phyloP scores from a whole-genome alignment of 202 grass and related monocot species.

The Setaria viridis region DNA sequence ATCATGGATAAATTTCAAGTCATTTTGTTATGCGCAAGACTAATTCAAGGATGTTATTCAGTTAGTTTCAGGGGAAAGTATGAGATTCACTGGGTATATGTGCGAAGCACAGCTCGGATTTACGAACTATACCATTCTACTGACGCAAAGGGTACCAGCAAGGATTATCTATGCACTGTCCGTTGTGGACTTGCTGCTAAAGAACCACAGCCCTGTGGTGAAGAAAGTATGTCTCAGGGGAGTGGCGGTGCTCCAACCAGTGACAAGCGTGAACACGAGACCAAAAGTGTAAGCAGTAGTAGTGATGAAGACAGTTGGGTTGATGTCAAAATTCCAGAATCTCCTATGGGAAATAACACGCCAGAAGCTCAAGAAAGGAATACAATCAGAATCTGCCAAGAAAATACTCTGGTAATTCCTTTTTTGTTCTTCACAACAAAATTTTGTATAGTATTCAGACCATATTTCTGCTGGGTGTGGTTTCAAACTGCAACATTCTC shows the following conservation, averaged over 20 bases:
- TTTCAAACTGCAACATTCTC: slow-evolving; percentile 14
- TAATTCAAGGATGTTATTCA: slow-evolving; percentile 53
- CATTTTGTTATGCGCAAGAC: background rate
- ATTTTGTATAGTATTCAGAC: background rate
- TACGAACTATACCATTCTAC: slow-evolving; percentile 91
- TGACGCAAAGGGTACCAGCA: slow-evolving; percentile 42
- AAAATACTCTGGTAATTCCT: slow-evolving; percentile 60
- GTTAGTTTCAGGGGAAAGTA: slow-evolving; percentile 72
- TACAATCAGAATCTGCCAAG: slow-evolving; percentile 33
- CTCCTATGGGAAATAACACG: slow-evolving; percentile 36
- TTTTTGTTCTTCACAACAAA: slow-evolving; percentile 8
- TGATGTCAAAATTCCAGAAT: slow-evolving; percentile 71
- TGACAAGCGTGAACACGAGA: slow-evolving; percentile 60
- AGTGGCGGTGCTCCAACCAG: slow-evolving; percentile 34
- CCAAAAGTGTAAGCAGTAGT: slow-evolving; percentile 49
- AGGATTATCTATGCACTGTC: slow-evolving; percentile 89
- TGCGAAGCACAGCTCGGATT: slow-evolving; percentile 72
- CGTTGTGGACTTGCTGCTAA: slow-evolving; percentile 65
- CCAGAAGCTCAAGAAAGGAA: slow-evolving; percentile 46
- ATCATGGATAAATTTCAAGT: slow-evolving; percentile 4
- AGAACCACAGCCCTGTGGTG: slow-evolving; percentile 44
- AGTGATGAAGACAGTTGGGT: slow-evolving; percentile 89
- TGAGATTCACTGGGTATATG: slow-evolving; percentile 88
- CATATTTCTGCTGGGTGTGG: slow-evolving; percentile 9
- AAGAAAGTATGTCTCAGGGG: slow-evolving; percentile 53